Conservation (phyloP, 2,329 filamentous ascomycete genomes). For the Xylariaceae sp. region DNA sequence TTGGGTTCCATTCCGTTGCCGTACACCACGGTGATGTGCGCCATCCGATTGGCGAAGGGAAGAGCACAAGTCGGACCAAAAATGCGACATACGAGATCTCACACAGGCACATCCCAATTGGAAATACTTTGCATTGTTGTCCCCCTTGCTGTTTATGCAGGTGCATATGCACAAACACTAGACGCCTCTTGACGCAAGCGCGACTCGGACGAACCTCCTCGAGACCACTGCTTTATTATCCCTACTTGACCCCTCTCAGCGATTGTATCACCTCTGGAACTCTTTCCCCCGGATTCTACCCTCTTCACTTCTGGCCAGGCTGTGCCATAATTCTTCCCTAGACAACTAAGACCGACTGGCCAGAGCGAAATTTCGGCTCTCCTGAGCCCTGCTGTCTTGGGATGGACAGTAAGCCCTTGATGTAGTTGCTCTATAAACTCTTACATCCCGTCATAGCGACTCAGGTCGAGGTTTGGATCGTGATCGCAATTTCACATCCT, state of each 20-base stretch:
- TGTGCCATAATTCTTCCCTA: constrained; percentile 19
- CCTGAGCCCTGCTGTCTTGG: constrained; percentile 17
- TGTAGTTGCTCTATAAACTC: constrained; percentile 24
- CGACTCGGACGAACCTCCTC: constrained; percentile 17
- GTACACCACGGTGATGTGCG: constrained; percentile 22
- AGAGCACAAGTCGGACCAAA: constrained; percentile 21
- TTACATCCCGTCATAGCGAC: constrained; percentile 22
- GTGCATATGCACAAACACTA: constrained; percentile 26
- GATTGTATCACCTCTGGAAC: constrained; percentile 23
- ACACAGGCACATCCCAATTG: constrained; percentile 19
- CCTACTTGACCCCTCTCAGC: constrained; percentile 20
- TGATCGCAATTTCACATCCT: constrained; percentile 15
- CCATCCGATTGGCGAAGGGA: constrained; percentile 20
- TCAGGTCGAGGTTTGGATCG: constrained; percentile 15
- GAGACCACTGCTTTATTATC: constrained; percentile 26
- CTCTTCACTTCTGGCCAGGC: constrained; percentile 15
- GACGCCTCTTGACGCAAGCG: constrained; percentile 19
- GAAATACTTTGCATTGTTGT: constrained; percentile 18
- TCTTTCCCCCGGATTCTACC: constrained; percentile 10
- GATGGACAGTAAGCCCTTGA: constrained; percentile 12
- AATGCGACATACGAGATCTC: constrained; percentile 23
- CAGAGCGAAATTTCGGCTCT: constrained; percentile 9
- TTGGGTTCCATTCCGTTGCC: constrained; percentile 26
- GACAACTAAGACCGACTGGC: constrained; percentile 19
- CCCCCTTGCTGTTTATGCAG: constrained; percentile 31